Evolutionary conservation across 345 rosid genomes (phyloP), one percentile per base, ranked within the genome.

Genomic region (Hirschfeldia incana): DNA sequence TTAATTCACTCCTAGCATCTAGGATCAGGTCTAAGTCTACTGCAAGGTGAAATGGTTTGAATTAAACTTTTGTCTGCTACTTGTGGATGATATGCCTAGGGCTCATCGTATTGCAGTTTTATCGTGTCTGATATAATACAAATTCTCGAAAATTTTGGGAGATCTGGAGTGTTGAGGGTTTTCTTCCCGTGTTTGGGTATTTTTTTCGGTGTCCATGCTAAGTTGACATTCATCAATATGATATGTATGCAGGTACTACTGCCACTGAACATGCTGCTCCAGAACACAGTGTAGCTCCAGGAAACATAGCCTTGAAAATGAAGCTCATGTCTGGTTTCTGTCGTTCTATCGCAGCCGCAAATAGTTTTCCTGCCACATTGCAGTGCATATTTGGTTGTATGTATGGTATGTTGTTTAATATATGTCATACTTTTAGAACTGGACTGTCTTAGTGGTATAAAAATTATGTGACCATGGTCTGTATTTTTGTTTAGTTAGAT

Each of bases 341-440:
- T 65, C 90, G 89, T 74, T 92, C 97, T 69, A 86, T 92, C 55
- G 79, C 89, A 28, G 97, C 98, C 1, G 95, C 98, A 73, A 92
- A 90, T 82, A 92, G 89, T 81, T 94, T 94, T 72, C 98, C 98
- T 42, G 89, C 87, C 65, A 89, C 98, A 70, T 85, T 94, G 88
- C 98, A 92, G 82, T 92, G 98, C 85, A 94, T 92, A 72, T 94
- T 94, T 86, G 92, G 93, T 44, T 92, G 97, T 86, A 94, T 94
- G 79, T 89, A 82, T 84, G 97, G 98, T 91, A 94, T 36, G 78
- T 51, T 46, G 12, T 62, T 72, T 59, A 59, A 33, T 39, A 36
- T 44, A 58, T 67, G 70, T 58, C 71, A 21, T 74, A 49, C 28
- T 11, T 13, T 62, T 37, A 28, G 10, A 73, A 37, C 16, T 68